Percentiles rank a stretch among this genome's conserved stretches.
Conservation (phyloP, 2,329 filamentous ascomycete genomes). For the Pseudogymnoascus sp. region DNA sequence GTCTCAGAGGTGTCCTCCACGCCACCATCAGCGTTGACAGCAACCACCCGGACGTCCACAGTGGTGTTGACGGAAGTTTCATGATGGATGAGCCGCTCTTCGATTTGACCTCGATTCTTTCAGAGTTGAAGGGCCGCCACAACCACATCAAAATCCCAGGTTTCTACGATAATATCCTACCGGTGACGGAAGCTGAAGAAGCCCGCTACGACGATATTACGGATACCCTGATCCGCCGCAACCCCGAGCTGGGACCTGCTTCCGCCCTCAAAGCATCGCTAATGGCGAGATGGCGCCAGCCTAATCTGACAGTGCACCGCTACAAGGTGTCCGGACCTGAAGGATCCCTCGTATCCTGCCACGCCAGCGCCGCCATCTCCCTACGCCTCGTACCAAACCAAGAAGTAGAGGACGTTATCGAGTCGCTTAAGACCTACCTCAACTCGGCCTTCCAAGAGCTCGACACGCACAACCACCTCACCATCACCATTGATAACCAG, state of each 20-base stretch:
- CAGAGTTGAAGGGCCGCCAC: conserved; percentile 71
- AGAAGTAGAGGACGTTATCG: conserved; percentile 70
- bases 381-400: conserved; percentile 91
- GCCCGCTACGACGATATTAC: conserved; percentile 79
- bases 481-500: conserved; percentile 80
- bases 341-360: conserved; percentile 82
- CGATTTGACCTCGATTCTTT: conserved; percentile 76
- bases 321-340: conserved; percentile 91
- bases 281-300: conserved; percentile 92
- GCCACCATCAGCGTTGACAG: conserved; percentile 86
- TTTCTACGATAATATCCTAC: conserved; percentile 80
- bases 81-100: conserved; percentile 87
- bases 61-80: conserved; percentile 90
- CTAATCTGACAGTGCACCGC: conserved; percentile 86
- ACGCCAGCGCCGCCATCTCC: conserved; percentile 82
- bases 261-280: conserved; percentile 73
- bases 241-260: conserved; percentile 52
- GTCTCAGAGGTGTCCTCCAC: conserved; percentile 86
- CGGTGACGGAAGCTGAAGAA: conserved; percentile 67
- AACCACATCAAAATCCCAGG: conserved; percentile 78
- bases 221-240: conserved; percentile 64
- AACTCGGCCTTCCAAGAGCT: conserved; percentile 64
- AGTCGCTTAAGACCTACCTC: conserved; percentile 60
- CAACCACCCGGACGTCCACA: conserved; percentile 81
- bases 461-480: conserved; percentile 72